Percentiles rank a stretch among this genome's conserved stretches.
Conservation (phyloP, 805 yeast species). For the Dipodascus geniculatus region DNA sequence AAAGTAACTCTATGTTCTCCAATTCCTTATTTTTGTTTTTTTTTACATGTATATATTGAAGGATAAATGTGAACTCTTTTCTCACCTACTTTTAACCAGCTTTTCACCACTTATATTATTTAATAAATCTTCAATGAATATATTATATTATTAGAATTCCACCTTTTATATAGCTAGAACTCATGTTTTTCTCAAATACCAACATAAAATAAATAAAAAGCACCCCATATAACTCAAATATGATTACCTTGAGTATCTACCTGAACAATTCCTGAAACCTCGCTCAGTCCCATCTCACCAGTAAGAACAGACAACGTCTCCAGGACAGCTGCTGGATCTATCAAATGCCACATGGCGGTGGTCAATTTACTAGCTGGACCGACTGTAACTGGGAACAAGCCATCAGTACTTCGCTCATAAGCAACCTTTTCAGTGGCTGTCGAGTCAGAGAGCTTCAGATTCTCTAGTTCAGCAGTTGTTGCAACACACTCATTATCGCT, state of each 20-base stretch:
- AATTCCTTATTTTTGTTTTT: not conserved
- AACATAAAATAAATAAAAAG: not conserved
- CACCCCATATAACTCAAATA: not conserved
- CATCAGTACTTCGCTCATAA: conserved; percentile 23
- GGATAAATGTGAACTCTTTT: not conserved
- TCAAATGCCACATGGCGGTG: conserved; percentile 71
- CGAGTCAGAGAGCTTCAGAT: not conserved
- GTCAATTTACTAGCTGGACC: conserved; percentile 88
- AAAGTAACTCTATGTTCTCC: not conserved
- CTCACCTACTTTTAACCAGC: too few species aligned
- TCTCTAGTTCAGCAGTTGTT: not conserved
- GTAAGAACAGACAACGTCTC: conserved; percentile 72
- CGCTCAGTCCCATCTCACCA: conserved; percentile 51
- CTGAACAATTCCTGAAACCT: not conserved
- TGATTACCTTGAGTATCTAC: conserved; percentile 1
- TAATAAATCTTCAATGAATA: too few species aligned
- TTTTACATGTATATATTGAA: not conserved
- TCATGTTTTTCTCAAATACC: not conserved
- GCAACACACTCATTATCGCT: not conserved
- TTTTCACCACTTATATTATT: too few species aligned
- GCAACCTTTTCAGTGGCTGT: conserved; percentile 3
- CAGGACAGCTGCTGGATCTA: conserved; percentile 73
- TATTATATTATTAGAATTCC: too few species aligned
- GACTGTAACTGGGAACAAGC: conserved; percentile 75
- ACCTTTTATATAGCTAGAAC: too few species aligned